Percentiles rank a stretch among this genome's conserved stretches.
phyloP scores from a whole-genome alignment of 2,329 filamentous ascomycete genomes.

The Septoria linicola region DNA sequence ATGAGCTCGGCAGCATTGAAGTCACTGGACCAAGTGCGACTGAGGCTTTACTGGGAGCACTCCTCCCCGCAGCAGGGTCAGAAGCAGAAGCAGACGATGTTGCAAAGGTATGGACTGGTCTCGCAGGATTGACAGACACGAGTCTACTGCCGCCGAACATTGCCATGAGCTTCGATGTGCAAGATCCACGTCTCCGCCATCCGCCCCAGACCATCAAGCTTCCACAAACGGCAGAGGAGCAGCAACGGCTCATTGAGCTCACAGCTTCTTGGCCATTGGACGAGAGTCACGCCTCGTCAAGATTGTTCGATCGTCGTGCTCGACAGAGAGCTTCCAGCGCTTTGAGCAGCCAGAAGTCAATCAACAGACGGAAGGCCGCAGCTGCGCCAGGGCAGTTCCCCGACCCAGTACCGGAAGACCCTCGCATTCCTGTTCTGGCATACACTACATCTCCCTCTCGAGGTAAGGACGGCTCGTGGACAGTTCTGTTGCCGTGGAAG shows the following conservation, averaged over 20 bases:
- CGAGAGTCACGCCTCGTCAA: slow-evolving; percentile 38
- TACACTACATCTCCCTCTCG: slow-evolving; percentile 47
- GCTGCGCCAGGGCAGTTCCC: slow-evolving; percentile 64
- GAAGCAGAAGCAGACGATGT: slow-evolving; percentile 43
- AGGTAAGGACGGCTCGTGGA: slow-evolving; percentile 67
- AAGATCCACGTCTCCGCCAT: slow-evolving; percentile 77
- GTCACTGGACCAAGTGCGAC: slow-evolving; percentile 72
- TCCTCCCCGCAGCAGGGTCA: slow-evolving; percentile 51
- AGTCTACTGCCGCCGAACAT: slow-evolving; percentile 68
- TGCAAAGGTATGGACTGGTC: slow-evolving; percentile 49
- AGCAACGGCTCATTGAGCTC: slow-evolving; percentile 54
- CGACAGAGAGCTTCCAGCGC: slow-evolving; percentile 65
- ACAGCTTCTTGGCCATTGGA: slow-evolving; percentile 70
- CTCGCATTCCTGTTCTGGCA: slow-evolving; percentile 73
- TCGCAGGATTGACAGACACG: slow-evolving; percentile 64
- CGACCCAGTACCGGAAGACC: slow-evolving; percentile 60
- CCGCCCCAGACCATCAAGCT: slow-evolving; percentile 60
- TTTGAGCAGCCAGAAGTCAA: slow-evolving; percentile 71
- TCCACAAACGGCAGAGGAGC: slow-evolving; percentile 27
- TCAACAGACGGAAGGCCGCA: slow-evolving; percentile 72
- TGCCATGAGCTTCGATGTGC: slow-evolving; percentile 68
- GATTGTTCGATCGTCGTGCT: slow-evolving; percentile 66
- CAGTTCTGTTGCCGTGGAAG: slow-evolving; percentile 83
- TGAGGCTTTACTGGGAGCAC: slow-evolving; percentile 69
- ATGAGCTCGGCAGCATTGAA: slow-evolving; percentile 71